Evolutionary conservation across 2,329 filamentous ascomycete genomes (phyloP), one percentile per base, ranked within the genome.

Genomic region (Aquanectria penicillioides): DNA sequence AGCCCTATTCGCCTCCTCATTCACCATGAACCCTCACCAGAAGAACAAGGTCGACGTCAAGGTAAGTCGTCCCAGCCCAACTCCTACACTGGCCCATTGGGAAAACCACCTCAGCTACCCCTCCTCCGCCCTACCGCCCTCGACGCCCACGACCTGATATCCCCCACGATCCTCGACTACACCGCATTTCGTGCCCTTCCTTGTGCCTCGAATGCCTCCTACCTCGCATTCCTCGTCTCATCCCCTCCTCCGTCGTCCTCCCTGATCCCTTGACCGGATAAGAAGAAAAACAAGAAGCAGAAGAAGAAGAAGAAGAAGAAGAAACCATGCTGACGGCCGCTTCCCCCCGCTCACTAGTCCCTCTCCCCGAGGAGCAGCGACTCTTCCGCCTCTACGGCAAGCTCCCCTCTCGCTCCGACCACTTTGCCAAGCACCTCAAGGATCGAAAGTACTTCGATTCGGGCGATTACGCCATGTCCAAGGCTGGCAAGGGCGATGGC

Each of bases 401-500:
- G 81, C 89, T 98, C 61, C 95, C 95, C 65, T 97, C 91, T 78
- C 95, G 95, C 78, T 96, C 94, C 77, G 94, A 97, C 78, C 87
- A 97, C 73, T 89, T 98, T 71, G 93, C 96, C 83, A 98, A 98
- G 84, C 97, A 98, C 76, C 87, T 98, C 75, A 97, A 97, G 86
- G 95, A 98, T 78, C 94, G 95, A 83, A 99, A 97, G 82, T 97
- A 97, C 82, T 97, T 97, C 79, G 93, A 97, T 82, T 95, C 91
- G 60, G 94, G 93, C 73, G 93, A 97, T 81, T 97, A 97, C 73
- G 94, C 94, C 73, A 91, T 97, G 81, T 94, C 91, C 78, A 97
- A 97, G 83, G 95, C 95, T 59, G 95, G 95, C 79, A 98, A 98
- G 82, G 93, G 93, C 76, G 92, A 94, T 73, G 91, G 95, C 74